Percentiles rank a stretch among this genome's conserved stretches.
These are phyloP conservation scores for Phaseolus coccineus DNA, from an alignment of 331 rosid species.

Conservation along the genomic window DNA sequence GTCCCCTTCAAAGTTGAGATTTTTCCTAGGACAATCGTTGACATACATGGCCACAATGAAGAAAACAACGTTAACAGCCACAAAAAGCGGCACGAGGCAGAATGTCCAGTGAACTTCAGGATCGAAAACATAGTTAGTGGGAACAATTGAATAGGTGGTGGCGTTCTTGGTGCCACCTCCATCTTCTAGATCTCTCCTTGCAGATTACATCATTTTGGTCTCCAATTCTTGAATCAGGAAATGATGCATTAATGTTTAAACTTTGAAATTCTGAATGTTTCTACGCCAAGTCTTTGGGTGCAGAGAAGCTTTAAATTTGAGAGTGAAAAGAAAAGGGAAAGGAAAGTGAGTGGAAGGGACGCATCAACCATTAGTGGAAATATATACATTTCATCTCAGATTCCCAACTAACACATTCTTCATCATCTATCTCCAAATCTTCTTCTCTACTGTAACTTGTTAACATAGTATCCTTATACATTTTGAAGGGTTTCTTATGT, in stretches of 20 bases:
- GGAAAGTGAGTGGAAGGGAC: neutral
- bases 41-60: conserved; percentile 72
- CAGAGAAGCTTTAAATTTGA: conserved; percentile 10
- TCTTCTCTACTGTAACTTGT: no score
- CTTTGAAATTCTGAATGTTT: neutral
- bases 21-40: conserved; percentile 74
- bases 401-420: no score
- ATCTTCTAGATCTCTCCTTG: conserved; percentile 66
- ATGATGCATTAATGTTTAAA: neutral
- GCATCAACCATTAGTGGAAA: neutral
- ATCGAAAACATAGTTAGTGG: conserved; percentile 50
- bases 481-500: no score
- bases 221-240: neutral
- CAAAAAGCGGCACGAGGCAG: conserved; percentile 82
- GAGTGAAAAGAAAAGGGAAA: neutral
- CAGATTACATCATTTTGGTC: conserved; percentile 50
- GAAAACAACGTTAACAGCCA: conserved; percentile 65
- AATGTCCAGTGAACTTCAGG: conserved; percentile 71
- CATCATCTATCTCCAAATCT: no score
- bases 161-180: conserved; percentile 56
- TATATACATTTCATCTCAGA: neutral
- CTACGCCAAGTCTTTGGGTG: neutral
- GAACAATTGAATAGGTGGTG: conserved; percentile 35
- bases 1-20: conserved; percentile 39
- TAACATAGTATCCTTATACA: no score